These are phyloP conservation scores for Pythium aphanidermatum DNA, from an alignment of 352 stramenopile species.

Conservation along the genomic window DNA sequence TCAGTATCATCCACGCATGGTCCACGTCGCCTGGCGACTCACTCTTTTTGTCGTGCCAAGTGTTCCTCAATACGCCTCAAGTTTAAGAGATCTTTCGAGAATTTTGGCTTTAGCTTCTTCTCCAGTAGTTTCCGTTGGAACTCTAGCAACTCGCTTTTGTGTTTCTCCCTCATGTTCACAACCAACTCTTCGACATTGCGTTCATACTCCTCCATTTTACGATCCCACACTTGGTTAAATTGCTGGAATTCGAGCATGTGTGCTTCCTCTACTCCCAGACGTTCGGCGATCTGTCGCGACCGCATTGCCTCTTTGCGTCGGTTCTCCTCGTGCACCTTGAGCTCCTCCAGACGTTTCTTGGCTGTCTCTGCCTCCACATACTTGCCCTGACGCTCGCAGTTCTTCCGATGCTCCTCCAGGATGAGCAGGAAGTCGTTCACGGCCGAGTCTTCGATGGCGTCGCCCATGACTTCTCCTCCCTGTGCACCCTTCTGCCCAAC, in stretches of 20 bases:
- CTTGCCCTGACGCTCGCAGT: slow-evolving; percentile 95
- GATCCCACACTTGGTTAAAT: slow-evolving; percentile 96
- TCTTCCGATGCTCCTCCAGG: slow-evolving; percentile 95
- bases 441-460: slow-evolving; percentile 70
- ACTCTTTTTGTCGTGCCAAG: slow-evolving; percentile 88
- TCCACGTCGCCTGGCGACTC: too few species aligned
- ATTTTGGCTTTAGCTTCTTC: slow-evolving; percentile 90
- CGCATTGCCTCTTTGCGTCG: slow-evolving; percentile 92
- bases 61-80: slow-evolving; percentile 91
- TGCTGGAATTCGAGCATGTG: slow-evolving; percentile 98
- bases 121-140: slow-evolving; percentile 92
- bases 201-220: slow-evolving; percentile 95
- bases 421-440: slow-evolving; percentile 86
- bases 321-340: slow-evolving; percentile 96
- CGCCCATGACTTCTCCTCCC: slow-evolving; percentile 26
- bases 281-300: slow-evolving; percentile 92
- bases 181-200: slow-evolving; percentile 88
- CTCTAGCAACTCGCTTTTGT: slow-evolving; percentile 86
- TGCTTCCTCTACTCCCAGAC: slow-evolving; percentile 93
- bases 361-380: slow-evolving; percentile 97
- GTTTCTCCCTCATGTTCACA: slow-evolving; percentile 87
- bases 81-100: slow-evolving; percentile 93
- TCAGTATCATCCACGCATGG: neutral
- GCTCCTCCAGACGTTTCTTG: slow-evolving; percentile 94
- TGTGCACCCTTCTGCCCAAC: too few species aligned